Conservation (phyloP, 306 rosid genomes). For the Gastrolobium villosum region DNA sequence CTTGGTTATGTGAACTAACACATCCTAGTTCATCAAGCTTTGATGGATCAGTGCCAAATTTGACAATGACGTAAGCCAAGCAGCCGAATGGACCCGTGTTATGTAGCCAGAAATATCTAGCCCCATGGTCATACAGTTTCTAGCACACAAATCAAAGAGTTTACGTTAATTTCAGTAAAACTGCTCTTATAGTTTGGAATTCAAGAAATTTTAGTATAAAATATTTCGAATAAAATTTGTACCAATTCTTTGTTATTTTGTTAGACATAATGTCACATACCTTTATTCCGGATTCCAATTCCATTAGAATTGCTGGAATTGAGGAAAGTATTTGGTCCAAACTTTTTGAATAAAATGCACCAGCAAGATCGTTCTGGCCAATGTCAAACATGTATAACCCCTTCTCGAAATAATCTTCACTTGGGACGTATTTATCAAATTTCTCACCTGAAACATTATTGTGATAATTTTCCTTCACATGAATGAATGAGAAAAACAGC, state of each 20-base stretch:
- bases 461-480: not conserved
- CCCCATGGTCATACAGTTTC: slow-evolving; percentile 76
- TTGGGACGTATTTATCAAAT: slow-evolving; percentile 60
- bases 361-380: slow-evolving; percentile 89
- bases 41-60: slow-evolving; percentile 74
- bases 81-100: slow-evolving; percentile 89
- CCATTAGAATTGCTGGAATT: slow-evolving; percentile 64
- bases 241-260: slow-evolving; percentile 1
- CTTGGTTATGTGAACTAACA: slow-evolving; percentile 69
- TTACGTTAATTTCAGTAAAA: not conserved
- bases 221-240: not conserved
- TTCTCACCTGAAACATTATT: slow-evolving; percentile 53
- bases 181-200: too few species aligned
- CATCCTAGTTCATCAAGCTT: slow-evolving; percentile 79
- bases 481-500: not conserved
- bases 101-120: slow-evolving; percentile 82
- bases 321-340: slow-evolving; percentile 69
- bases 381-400: slow-evolving; percentile 86
- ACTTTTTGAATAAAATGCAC: slow-evolving; percentile 77
- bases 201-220: not conserved
- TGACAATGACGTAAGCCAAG: slow-evolving; percentile 72
- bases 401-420: slow-evolving; percentile 61
- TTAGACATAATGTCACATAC: slow-evolving; percentile 49
- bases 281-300: slow-evolving; percentile 77
- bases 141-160: slow-evolving; percentile 41